Conservation (phyloP, 345 rosid genomes). For the Citrus australasica region DNA sequence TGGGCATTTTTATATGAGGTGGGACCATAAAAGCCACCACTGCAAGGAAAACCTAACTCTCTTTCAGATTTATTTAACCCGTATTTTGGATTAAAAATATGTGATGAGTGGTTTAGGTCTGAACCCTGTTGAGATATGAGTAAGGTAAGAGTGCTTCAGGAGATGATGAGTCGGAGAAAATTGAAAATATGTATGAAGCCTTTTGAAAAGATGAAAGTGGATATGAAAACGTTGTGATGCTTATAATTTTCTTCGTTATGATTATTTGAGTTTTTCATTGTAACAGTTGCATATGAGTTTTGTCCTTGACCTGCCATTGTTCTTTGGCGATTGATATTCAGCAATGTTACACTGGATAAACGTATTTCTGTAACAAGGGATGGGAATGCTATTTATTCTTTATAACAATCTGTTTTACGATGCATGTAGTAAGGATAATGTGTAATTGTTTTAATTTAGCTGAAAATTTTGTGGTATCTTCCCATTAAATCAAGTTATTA, state of each 20-base stretch:
- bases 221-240: neutral
- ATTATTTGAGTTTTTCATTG: neutral
- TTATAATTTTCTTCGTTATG: neutral
- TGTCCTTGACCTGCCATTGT: neutral
- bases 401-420: neutral
- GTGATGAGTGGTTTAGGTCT: neutral
- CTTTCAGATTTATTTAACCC: neutral
- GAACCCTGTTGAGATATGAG: neutral
- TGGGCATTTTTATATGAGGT: neutral
- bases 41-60: neutral
- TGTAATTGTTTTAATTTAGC: neutral
- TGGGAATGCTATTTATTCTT: neutral
- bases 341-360: neutral
- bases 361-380: neutral
- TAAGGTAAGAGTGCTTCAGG: neutral
- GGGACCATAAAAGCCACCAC: neutral
- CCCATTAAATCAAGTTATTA: neutral
- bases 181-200: neutral
- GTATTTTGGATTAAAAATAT: neutral
- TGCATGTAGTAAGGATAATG: neutral
- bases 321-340: neutral
- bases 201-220: neutral
- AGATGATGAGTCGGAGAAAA: neutral
- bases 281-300: neutral
- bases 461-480: neutral